Base-by-base conservation (phyloP, 805 yeast genomes). In the Kluyveromyces nonfermentans region DNA sequence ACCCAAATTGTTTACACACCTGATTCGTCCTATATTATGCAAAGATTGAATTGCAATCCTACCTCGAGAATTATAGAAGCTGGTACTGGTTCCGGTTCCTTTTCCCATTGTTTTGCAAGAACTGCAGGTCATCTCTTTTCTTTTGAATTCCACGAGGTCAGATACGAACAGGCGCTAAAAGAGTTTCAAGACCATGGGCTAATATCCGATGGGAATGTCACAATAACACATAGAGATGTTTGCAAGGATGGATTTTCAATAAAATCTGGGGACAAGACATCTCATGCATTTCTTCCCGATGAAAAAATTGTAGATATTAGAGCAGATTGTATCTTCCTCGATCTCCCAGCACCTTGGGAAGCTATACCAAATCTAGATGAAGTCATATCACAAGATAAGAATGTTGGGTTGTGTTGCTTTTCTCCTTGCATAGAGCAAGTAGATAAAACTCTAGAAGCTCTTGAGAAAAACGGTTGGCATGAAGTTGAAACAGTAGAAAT, bases 371-470 rank as follows among this genome's bases (percentile, higher is more conserved):
- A 83, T 62, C 65, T 90, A 37, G 65, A 70, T 10, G 41, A 53
- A 2, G 94, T 84, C 1, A 72, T 85, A 14, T 66, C 83, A 7
- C 61, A 67, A 7, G 65, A 65, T 16, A 68, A 71, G 44, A 69
- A 71, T 21, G 85, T 79, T 18, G 79, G 84, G 2, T 73, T 93
- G 43, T 93, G 99, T 65, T 93, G 98, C 64, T 93, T 93, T 59
- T 85, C 95, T 33, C 99, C 99, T 8, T 93, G 99, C 64, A 85
- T 93, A 39, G 99, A 93, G 65, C 99, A 93, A 67, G 98, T 93
- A 3, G 82, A 82, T 46, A 82, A 85, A 59, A 85, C 97, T 0
- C 78, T 90, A 10, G 82, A 77, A 50, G 82, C 85, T 0, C 67
- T 93, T 46, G 80, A 82, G 51, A 73, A 69, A 30, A 61, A 80